Percentiles rank a stretch among this genome's conserved stretches.
These are phyloP conservation scores for Mycena galericulata DNA, from an alignment of 768 basidiomycete species.

Conservation along the genomic window DNA sequence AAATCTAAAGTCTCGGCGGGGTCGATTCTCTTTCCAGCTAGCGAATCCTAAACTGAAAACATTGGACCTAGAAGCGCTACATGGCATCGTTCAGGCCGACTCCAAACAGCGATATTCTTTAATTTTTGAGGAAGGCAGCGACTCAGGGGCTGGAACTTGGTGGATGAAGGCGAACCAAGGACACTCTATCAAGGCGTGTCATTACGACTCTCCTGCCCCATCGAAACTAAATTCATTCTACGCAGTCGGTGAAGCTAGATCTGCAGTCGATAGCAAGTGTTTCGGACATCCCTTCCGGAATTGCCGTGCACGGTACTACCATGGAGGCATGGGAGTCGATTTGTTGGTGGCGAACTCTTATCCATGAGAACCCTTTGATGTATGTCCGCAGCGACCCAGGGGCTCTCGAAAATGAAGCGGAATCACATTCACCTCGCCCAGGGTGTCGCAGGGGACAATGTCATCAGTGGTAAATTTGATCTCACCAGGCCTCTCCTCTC, in stretches of 20 bases:
- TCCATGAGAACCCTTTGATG: not conserved
- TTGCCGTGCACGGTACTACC: constrained; percentile 89
- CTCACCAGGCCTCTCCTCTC: not conserved
- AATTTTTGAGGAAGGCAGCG: constrained; percentile 59
- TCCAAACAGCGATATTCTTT: constrained; percentile 75
- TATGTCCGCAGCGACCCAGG: constrained; percentile 63
- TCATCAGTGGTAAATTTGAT: constrained; percentile 76
- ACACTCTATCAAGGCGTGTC: constrained; percentile 80
- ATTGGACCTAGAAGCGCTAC: constrained; percentile 64
- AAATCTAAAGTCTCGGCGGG: not conserved
- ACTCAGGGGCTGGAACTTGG: constrained; percentile 56
- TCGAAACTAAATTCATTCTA: not conserved
- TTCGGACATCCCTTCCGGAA: constrained; percentile 71
- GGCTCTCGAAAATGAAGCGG: constrained; percentile 86
- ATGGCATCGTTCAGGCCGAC: constrained; percentile 76
- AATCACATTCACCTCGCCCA: constrained; percentile 96
- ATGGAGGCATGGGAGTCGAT: constrained; percentile 77
- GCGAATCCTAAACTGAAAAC: constrained; percentile 74
- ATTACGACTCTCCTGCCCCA: not conserved
- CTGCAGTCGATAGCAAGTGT: constrained; percentile 67
- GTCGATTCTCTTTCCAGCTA: constrained; percentile 58
- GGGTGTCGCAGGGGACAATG: constrained; percentile 70
- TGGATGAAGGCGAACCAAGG: constrained; percentile 94
- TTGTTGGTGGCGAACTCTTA: constrained; percentile 34
- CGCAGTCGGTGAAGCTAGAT: constrained; percentile 76